phyloP scores from a whole-genome alignment of 768 basidiomycete species.

The Amanita rubescens region DNA sequence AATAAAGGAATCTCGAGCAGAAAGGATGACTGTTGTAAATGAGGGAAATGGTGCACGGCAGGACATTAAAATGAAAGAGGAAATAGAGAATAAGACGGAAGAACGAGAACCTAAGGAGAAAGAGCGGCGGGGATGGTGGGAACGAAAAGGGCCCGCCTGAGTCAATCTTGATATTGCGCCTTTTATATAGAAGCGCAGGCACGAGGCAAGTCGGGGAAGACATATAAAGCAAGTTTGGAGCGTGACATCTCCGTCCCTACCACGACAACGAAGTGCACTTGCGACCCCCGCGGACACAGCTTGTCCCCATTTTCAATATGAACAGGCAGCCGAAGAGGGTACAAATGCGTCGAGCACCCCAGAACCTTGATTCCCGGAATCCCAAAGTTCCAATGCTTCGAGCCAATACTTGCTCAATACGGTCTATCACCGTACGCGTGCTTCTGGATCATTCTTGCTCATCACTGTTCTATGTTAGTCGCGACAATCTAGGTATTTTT shows the following conservation, averaged over 20 bases:
- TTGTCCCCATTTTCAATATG: not conserved
- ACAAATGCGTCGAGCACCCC: not conserved
- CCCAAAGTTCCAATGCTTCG: not conserved
- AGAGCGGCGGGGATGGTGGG: constrained; percentile 3
- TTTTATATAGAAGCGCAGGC: constrained; percentile 4
- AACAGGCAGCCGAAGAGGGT: not conserved
- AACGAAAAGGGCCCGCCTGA: constrained; percentile 2
- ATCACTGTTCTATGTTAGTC: not conserved
- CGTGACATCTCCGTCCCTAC: not conserved
- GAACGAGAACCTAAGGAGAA: not conserved
- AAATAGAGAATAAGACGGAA: not conserved
- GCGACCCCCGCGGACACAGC: not conserved
- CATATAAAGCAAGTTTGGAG: not conserved
- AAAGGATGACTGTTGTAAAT: constrained; percentile 4
- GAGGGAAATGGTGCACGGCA: constrained; percentile 1
- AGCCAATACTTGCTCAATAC: not conserved
- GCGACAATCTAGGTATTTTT: not conserved
- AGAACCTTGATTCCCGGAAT: not conserved
- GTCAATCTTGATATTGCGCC: constrained; percentile 1
- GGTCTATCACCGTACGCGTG: not conserved
- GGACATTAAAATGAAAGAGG: not conserved
- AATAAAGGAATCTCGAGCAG: not conserved
- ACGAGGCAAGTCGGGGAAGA: constrained; percentile 4
- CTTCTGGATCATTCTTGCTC: not conserved
- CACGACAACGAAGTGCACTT: not conserved